These are phyloP conservation scores for Cytospora schulzeri DNA, from an alignment of 2,329 filamentous ascomycete species.

Conservation along the genomic window DNA sequence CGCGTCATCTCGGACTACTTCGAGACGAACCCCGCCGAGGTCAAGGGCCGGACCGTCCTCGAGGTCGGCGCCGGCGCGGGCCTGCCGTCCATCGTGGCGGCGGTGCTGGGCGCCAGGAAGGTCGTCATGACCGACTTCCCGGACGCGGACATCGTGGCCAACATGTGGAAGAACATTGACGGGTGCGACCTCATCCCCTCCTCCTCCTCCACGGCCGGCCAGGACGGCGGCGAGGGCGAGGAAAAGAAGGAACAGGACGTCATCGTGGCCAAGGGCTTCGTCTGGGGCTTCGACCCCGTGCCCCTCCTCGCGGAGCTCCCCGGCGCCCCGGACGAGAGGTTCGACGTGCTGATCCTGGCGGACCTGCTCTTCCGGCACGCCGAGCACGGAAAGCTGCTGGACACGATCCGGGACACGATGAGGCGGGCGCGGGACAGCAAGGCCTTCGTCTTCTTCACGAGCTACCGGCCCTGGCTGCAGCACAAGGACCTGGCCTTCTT, in stretches of 20 bases:
- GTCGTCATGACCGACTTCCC: constrained; percentile 89
- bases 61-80: constrained; percentile 90
- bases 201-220: constrained; percentile 14
- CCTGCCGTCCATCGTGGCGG: constrained; percentile 77
- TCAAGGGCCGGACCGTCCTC: constrained; percentile 72
- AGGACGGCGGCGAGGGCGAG: constrained; percentile 38
- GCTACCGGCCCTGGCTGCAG: constrained; percentile 87
- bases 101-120: constrained; percentile 67
- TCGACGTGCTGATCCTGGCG: constrained; percentile 83
- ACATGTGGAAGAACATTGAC: constrained; percentile 75
- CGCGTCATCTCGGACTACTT: constrained; percentile 78
- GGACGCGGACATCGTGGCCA: constrained; percentile 78
- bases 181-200: constrained; percentile 46
- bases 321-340: constrained; percentile 44
- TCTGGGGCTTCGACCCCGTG: constrained; percentile 74
- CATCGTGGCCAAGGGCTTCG: constrained; percentile 69
- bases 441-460: constrained; percentile 91
- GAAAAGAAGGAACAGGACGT: constrained; percentile 38
- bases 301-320: constrained; percentile 60
- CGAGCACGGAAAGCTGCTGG: constrained; percentile 77
- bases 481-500: constrained; percentile 88
- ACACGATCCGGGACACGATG: constrained; percentile 70
- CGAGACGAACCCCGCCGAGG: constrained; percentile 65
- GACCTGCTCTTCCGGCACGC: constrained; percentile 91
- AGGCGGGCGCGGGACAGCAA: constrained; percentile 55